Evolutionary conservation across 306 rosid genomes (phyloP), one percentile per base, ranked within the genome.

Genomic region (Trifolium subterraneum): DNA sequence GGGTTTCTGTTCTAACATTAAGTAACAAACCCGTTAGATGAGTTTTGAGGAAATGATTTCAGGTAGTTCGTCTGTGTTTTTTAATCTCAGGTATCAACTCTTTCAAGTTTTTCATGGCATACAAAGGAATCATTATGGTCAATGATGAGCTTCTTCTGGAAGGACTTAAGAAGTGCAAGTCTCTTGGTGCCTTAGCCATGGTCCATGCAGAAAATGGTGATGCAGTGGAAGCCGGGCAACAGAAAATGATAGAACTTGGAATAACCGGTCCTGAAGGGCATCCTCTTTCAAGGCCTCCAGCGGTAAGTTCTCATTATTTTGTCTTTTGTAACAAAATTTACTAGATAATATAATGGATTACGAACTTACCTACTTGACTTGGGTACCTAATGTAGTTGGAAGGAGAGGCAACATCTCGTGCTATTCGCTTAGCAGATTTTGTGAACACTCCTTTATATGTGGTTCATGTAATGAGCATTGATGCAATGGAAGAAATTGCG

Each of bases 201-300:
- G 97, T 93, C 61, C 98, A 93, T 89, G 98, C 97, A 59, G 98
- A 93, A 89, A 93, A 91, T 88, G 98, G 97, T 71, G 96, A 93
- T 81, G 97, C 92, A 45, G 96, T 91, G 23, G 72, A 72, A 20
- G 96, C 88, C 85, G 98, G 98, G 63, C 98, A 93, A 64, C 78
- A 84, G 22, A 88, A 86, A 91, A 93, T 93, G 92, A 89, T 83
- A 73, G 98, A 91, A 81, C 96, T 93, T 64, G 97, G 97, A 66
- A 89, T 93, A 75, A 89, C 93, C 16, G 98, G 97, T 77, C 97
- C 98, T 64, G 97, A 89, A 90, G 98, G 98, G 11, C 96, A 59
- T 13, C 63, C 63, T 56, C 63, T 56, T 56, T 56, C 63, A 23
- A 56, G 63, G 10, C 63, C 63, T 12, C 0, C 63, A 12, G 5